Conservation (phyloP, 345 rosid species). For the Citrus glauca region DNA sequence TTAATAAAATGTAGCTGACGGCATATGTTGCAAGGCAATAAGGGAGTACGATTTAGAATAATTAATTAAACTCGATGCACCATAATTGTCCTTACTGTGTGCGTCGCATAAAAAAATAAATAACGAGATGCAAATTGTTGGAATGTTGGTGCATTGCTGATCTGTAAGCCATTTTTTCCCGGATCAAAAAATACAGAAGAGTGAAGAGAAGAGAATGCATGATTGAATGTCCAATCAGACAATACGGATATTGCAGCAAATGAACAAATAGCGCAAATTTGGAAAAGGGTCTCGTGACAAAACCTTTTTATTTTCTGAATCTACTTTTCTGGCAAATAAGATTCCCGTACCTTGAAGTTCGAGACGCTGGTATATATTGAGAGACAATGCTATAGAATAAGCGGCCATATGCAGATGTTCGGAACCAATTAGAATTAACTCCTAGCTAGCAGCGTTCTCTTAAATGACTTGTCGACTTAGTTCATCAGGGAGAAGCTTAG, state of each 20-base stretch:
- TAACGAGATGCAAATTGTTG: not conserved
- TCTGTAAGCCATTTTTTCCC: conserved; percentile 16
- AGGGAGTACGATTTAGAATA: not conserved
- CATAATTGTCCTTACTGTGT: not conserved
- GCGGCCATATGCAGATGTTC: too few species aligned
- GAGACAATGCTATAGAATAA: not conserved
- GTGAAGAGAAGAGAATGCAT: conserved; percentile 2
- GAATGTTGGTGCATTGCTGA: conserved; percentile 8
- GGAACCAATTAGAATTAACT: too few species aligned
- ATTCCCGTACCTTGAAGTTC: conserved; percentile 23
- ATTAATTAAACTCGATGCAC: not conserved
- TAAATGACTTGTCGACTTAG: not conserved
- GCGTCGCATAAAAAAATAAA: conserved; percentile 3
- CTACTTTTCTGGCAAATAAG: conserved; percentile 25
- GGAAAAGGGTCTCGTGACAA: conserved; percentile 47
- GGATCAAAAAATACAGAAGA: not conserved
- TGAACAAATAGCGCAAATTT: conserved; percentile 34
- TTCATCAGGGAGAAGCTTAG: not conserved
- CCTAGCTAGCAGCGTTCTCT: too few species aligned
- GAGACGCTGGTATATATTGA: not conserved
- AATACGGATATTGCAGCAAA: conserved; percentile 26
- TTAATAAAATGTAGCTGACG: not conserved
- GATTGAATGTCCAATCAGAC: conserved; percentile 34
- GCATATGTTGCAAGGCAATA: not conserved
- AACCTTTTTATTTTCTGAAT: conserved; percentile 19